Conservation (phyloP, 202 grass and related monocot species). For the Setaria italica region DNA sequence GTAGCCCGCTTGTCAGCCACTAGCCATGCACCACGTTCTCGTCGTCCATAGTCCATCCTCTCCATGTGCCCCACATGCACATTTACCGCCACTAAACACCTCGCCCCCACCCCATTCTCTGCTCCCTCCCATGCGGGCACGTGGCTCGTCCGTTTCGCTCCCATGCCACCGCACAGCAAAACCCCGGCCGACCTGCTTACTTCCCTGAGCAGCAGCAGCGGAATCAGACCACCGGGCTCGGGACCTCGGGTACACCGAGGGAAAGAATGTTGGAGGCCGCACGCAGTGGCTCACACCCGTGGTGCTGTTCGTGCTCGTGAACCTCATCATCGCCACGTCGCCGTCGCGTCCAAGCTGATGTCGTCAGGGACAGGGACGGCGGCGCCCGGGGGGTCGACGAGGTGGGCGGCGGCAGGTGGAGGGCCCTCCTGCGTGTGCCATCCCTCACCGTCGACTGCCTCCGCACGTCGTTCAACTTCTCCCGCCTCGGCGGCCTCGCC, state of each 20-base stretch:
- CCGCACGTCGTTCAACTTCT: constrained; percentile 15
- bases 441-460: constrained; percentile 12
- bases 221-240: too few species aligned
- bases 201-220: not conserved
- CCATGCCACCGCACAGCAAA: not conserved
- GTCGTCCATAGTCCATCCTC: not conserved
- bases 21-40: not conserved
- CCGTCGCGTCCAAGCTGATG: constrained; percentile 14
- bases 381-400: not conserved
- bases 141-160: not conserved
- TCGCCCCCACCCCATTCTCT: not conserved
- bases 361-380: not conserved
- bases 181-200: not conserved
- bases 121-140: not conserved
- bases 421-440: not conserved
- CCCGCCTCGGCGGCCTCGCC: constrained; percentile 18
- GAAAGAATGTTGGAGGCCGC: not conserved
- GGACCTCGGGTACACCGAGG: too few species aligned
- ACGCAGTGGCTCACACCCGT: constrained; percentile 19
- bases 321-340: constrained; percentile 42
- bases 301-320: constrained; percentile 27
- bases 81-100: not conserved
- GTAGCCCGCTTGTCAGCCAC: not conserved
- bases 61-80: constrained; percentile 27
- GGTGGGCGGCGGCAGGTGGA: too few species aligned